Evolutionary conservation across 345 rosid species (phyloP).

Genomic region (Eucalyptus coolabah): DNA sequence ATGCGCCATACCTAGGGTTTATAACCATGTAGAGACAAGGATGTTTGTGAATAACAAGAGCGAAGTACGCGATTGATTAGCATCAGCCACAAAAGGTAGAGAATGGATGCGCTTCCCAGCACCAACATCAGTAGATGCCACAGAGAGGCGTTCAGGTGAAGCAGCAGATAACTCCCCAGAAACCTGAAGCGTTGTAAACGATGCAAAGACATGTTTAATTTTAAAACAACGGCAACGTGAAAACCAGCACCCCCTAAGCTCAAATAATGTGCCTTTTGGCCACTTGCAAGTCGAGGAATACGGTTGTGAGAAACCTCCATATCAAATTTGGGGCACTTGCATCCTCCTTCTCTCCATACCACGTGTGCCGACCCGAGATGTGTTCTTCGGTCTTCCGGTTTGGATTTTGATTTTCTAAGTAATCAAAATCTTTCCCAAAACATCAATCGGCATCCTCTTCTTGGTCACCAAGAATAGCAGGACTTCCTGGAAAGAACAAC

Average conservation of each 20-base stretch:
- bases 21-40: not conserved
- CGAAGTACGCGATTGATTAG: constrained; percentile 1
- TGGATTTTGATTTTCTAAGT: constrained; percentile 46
- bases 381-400: constrained; percentile 66
- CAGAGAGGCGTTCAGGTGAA: constrained; percentile 78
- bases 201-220: not conserved
- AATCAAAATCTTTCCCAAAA: constrained; percentile 42
- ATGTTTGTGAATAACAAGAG: not conserved
- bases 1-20: not conserved
- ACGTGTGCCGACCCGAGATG: constrained; percentile 76
- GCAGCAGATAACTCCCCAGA: constrained; percentile 95
- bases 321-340: constrained; percentile 65
- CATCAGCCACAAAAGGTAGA: constrained; percentile 25
- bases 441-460: constrained; percentile 37
- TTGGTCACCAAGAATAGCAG: constrained; percentile 67
- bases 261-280: constrained; percentile 53
- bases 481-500: constrained; percentile 51
- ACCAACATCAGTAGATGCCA: constrained; percentile 65
- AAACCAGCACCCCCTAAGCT: not conserved
- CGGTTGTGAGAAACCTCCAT: constrained; percentile 63
- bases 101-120: constrained; percentile 41
- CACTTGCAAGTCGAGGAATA: constrained; percentile 65
- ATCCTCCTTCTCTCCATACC: constrained; percentile 58
- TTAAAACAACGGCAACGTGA: not conserved
- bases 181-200: constrained; percentile 17